Evolutionary conservation across 139 green algal genomes (phyloP), one percentile per base, ranked within the genome.

Genomic region (Picochlorum sp.): DNA sequence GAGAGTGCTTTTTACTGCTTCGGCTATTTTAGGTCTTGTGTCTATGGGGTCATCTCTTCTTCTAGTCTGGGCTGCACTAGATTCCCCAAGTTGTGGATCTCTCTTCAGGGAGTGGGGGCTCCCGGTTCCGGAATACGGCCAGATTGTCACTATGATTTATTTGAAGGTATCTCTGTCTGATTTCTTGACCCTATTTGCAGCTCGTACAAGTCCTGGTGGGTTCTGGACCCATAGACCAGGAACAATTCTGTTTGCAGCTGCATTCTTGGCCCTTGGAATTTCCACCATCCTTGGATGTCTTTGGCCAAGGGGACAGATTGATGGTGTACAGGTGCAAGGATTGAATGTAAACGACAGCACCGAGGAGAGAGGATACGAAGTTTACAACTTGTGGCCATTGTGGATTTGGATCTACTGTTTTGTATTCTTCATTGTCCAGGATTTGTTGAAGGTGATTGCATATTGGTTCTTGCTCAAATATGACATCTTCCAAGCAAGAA

Each of bases 341-440:
- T 68, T 87, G 7, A 56, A 58, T 24, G 25, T 45, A 22, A 24
- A 40, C 31, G 58, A 37, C 50, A n/a, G n/a, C 6, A 54, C 68
- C 2, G 39, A 74, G 50, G 72, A 73, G 7, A 67, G 83, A 28
- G 50, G 65, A 26, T 37, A 55, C 32, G 55, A 56, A 20, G 9
- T 50, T 22, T 67, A 76, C 62, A 70, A 55, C 14, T 43, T 75
- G 36, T 77, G 70, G 72, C 59, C 78, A 1, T 51, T 89, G 41
- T 87, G 75, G 70, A 59, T 86, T 30, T 94, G 86, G 86, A 67
- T 91, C 58, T 94, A 83, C 75, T 91, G 84, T 62, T 33, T 89
- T 16, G 36, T 92, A 10, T 94, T 79, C 75, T 93, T 69, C 51
- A 72, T 79, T 10, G 61, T 94, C 20, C 86, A 93, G 65, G 83